phyloP scores from a whole-genome alignment of 2,329 filamentous ascomycete species.

The Penicillium sp. region DNA sequence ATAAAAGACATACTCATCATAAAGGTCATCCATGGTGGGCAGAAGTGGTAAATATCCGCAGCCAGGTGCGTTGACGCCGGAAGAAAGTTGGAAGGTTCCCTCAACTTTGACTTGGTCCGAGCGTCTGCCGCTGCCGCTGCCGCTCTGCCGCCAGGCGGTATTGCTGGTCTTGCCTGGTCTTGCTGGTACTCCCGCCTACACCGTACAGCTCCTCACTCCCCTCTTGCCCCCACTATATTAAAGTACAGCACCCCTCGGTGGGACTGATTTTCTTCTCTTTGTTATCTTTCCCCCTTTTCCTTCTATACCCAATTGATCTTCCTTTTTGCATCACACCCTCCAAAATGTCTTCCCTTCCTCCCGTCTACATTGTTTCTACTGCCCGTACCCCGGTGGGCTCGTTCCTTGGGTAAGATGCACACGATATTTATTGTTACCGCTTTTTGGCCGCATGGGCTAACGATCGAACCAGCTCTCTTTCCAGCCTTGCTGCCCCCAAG shows the following conservation, averaged over 20 bases:
- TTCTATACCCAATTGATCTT: not conserved
- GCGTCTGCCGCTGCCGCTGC: no score
- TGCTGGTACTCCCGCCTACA: constrained; percentile 31
- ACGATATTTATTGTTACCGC: constrained; percentile 3
- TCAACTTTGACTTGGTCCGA: constrained; percentile 30
- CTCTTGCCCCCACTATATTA: constrained; percentile 24
- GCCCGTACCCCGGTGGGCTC: constrained; percentile 90
- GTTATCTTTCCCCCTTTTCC: no score
- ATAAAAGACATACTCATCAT: constrained; percentile 77
- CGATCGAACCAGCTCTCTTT: constrained; percentile 69
- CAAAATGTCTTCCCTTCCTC: constrained; percentile 74
- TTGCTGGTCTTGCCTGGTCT: no score
- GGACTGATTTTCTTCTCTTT: not conserved
- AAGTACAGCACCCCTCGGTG: constrained; percentile 3
- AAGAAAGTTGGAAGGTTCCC: constrained; percentile 20
- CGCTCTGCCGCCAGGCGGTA: no score
- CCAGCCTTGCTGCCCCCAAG: constrained; percentile 82
- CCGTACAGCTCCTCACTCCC: constrained; percentile 32
- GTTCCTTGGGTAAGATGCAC: constrained; percentile 76
- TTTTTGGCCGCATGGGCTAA: constrained; percentile 18
- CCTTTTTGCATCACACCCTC: constrained; percentile 5
- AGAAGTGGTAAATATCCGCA: constrained; percentile 11
- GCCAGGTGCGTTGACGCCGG: constrained; percentile 24
- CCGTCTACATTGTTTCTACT: constrained; percentile 94
- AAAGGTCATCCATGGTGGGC: constrained; percentile 84